A percentile compares a stretch with the other conserved stretches of the same genome.
Evolutionary conservation across 2,329 filamentous ascomycete genomes (phyloP).

Genomic region (Cladosporium halotolerans): DNA sequence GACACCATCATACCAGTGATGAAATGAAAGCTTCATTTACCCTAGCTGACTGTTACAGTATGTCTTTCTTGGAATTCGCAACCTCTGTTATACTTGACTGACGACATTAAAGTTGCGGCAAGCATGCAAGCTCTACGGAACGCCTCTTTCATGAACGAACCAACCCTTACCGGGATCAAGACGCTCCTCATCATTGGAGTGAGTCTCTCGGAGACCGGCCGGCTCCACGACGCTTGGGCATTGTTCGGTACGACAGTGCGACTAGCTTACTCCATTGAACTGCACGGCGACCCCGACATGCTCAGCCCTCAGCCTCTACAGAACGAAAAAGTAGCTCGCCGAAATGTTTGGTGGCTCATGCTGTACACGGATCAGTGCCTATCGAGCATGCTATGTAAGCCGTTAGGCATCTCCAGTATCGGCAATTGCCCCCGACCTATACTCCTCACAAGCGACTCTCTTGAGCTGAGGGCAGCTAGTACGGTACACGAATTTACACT

Average conservation of each 20-base stretch:
- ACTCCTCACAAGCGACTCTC: slow-evolving; percentile 38
- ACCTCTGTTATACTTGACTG: not conserved
- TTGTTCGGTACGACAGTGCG: slow-evolving; percentile 44
- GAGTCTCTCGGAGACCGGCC: slow-evolving; percentile 43
- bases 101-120: slow-evolving; percentile 39
- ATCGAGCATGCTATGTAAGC: slow-evolving; percentile 43
- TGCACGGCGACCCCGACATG: slow-evolving; percentile 43
- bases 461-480: slow-evolving; percentile 38
- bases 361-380: slow-evolving; percentile 47
- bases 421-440: slow-evolving; percentile 45
- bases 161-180: slow-evolving; percentile 41
- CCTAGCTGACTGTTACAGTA: slow-evolving; percentile 41
- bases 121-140: slow-evolving; percentile 46
- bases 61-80: slow-evolving; percentile 21
- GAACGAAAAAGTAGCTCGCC: slow-evolving; percentile 37
- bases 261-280: slow-evolving; percentile 43
- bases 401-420: slow-evolving; percentile 43
- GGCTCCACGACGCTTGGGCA: slow-evolving; percentile 45
- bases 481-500: slow-evolving; percentile 43
- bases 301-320: slow-evolving; percentile 37
- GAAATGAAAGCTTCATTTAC: slow-evolving; percentile 31
- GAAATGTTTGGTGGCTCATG: slow-evolving; percentile 47
- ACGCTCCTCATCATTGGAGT: slow-evolving; percentile 43
- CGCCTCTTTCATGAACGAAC: slow-evolving; percentile 44
- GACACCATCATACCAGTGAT: slow-evolving; percentile 22